Evolutionary conservation across 495 filamentous ascomycete species (phyloP).

Genomic region (Oidiodendron maius): DNA sequence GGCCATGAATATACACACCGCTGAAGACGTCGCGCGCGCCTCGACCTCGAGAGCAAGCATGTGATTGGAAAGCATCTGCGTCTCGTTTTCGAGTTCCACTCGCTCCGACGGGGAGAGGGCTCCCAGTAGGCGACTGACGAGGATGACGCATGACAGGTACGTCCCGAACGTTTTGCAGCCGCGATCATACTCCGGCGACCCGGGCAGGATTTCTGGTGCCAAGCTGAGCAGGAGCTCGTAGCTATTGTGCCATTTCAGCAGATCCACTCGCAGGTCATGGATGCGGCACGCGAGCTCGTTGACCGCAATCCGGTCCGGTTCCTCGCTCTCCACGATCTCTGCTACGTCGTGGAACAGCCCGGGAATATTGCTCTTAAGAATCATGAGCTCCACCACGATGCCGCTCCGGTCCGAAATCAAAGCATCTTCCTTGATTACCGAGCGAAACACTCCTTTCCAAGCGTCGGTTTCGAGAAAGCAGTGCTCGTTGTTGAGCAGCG

Average conservation of each 20-base stretch:
- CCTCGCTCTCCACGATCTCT: conserved; percentile 1
- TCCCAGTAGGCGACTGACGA: conserved; percentile 6
- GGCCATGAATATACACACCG: conserved; percentile 14
- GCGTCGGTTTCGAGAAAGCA: conserved; percentile 25
- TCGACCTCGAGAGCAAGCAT: conserved; percentile 8
- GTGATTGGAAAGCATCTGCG: conserved; percentile 6
- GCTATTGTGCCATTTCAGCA: conserved; percentile 6
- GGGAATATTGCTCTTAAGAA: conserved; percentile 12
- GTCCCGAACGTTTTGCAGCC: conserved; percentile 16
- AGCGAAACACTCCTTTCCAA: conserved; percentile 26
- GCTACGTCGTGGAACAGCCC: conserved; percentile 13
- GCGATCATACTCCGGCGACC: conserved; percentile 9
- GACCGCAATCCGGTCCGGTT: neutral
- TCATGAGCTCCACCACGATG: conserved; percentile 19
- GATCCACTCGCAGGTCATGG: conserved; percentile 1
- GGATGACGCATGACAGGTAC: conserved; percentile 15
- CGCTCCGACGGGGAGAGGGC: conserved; percentile 2
- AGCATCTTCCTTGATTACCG: conserved; percentile 14
- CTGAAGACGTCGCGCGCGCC: neutral
- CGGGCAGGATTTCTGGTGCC: neutral
- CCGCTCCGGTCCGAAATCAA: conserved; percentile 21
- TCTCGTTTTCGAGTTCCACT: conserved; percentile 4
- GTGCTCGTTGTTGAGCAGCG: conserved; percentile 20
- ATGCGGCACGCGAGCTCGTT: neutral
- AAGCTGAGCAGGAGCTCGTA: neutral